A percentile compares a stretch with the other conserved stretches of the same genome.
Evolutionary conservation across 495 filamentous ascomycete species (phyloP).

Genomic region (Penicillium mononematosum): DNA sequence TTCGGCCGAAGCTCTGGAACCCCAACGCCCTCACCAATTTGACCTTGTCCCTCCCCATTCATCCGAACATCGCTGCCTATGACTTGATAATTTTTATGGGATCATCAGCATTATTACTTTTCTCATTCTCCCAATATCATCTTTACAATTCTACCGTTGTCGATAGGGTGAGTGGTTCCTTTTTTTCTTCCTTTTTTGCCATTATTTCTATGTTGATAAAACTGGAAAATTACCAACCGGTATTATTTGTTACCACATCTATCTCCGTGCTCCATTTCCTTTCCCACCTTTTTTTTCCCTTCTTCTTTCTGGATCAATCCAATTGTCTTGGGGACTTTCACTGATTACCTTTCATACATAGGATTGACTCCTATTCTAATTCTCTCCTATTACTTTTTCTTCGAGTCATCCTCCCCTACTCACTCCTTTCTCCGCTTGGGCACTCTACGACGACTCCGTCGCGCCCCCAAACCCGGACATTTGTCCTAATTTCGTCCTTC

Average conservation of each 20-base stretch:
- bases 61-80: constrained; percentile 11
- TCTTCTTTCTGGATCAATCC: constrained; percentile 10
- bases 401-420: constrained; percentile 11
- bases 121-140: background rate
- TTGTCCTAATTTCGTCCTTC: constrained; percentile 9
- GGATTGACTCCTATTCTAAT: constrained; percentile 12
- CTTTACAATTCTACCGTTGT: background rate
- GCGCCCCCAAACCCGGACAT: constrained; percentile 8
- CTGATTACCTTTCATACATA: constrained; percentile 3
- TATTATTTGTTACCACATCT: constrained; percentile 23
- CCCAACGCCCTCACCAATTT: constrained; percentile 25
- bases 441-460: constrained; percentile 4
- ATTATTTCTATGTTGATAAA: background rate
- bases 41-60: constrained; percentile 21
- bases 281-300: constrained; percentile 37
- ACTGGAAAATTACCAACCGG: constrained; percentile 23
- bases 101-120: background rate
- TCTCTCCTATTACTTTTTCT: constrained; percentile 10
- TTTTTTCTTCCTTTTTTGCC: background rate
- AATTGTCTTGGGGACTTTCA: constrained; percentile 8
- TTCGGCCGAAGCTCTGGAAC: constrained; percentile 15
- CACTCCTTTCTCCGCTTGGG: constrained; percentile 11
- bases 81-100: background rate
- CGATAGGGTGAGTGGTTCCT: constrained; percentile 4
- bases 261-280: constrained; percentile 19